phyloP scores from a whole-genome alignment of 805 yeast species.

The Metschnikowia sp. region DNA sequence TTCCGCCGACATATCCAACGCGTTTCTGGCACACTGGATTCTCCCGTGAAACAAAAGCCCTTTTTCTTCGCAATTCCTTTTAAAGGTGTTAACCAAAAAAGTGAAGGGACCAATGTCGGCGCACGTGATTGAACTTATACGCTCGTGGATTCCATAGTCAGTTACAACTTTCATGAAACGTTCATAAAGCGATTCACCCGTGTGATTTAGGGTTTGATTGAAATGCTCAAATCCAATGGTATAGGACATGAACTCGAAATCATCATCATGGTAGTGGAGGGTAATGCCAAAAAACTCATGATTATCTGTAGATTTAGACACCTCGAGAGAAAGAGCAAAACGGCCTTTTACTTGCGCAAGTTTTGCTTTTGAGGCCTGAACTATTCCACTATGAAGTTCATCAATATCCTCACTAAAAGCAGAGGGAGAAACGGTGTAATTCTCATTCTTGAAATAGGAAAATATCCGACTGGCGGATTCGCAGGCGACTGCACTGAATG shows the following conservation, averaged over 20 bases:
- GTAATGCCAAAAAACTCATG: background rate
- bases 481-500: too few species aligned
- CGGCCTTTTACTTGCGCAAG: background rate
- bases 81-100: too few species aligned
- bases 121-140: too few species aligned
- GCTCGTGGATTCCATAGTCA: too few species aligned
- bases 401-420: background rate
- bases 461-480: too few species aligned
- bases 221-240: background rate
- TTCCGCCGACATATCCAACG: too few species aligned
- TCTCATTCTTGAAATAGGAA: background rate
- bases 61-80: too few species aligned
- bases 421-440: background rate
- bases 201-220: background rate
- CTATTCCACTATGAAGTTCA: background rate
- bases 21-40: too few species aligned
- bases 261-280: background rate
- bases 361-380: background rate
- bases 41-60: too few species aligned
- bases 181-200: too few species aligned
- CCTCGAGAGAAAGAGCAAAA: background rate
- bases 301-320: background rate
- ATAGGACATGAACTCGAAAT: background rate
- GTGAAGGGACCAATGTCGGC: too few species aligned
- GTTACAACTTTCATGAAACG: too few species aligned